A percentile compares a stretch with the other conserved stretches of the same genome.
Conservation (phyloP, 768 basidiomycete genomes). For the Cystobasidium onofrii region DNA sequence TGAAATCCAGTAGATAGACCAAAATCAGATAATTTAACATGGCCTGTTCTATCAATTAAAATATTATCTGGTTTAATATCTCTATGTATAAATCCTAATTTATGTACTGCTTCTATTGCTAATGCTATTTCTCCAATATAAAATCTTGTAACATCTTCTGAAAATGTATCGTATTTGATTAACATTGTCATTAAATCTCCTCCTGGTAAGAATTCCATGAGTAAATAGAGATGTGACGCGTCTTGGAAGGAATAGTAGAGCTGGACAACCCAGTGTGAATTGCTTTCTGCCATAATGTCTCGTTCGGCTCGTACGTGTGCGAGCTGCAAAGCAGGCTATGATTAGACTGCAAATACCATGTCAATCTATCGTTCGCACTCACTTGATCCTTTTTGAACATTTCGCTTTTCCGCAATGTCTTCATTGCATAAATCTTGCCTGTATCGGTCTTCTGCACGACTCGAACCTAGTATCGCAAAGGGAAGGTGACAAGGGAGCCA, state of each 20-base stretch:
- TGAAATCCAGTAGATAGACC: conserved; percentile 99
- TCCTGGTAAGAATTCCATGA: conserved; percentile 98
- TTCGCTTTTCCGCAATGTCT: conserved; percentile 89
- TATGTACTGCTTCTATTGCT: conserved; percentile 95
- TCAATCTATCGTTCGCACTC: conserved; percentile 37
- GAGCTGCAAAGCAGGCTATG: conserved; percentile 52
- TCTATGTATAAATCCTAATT: conserved; percentile 93
- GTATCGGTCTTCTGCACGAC: conserved; percentile 94
- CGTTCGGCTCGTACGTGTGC: conserved; percentile 79
- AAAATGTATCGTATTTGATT: conserved; percentile 98
- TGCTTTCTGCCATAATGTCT: conserved; percentile 33
- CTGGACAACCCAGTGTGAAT: conserved; percentile 56
- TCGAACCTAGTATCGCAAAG: too few species aligned
- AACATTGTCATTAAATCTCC: conserved; percentile 99
- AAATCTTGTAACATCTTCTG: conserved; percentile 93
- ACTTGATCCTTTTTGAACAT: conserved; percentile 99
- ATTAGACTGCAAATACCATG: not conserved
- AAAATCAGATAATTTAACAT: conserved; percentile 96
- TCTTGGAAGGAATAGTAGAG: conserved; percentile 55
- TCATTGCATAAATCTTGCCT: conserved; percentile 98
- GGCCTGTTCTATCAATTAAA: conserved; percentile 91
- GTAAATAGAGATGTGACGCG: conserved; percentile 77
- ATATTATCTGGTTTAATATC: conserved; percentile 99
- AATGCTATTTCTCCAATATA: conserved; percentile 98
- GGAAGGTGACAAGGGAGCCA: too few species aligned